phyloP scores from a whole-genome alignment of 2,329 filamentous ascomycete species.

The Monosporascus sp. region DNA sequence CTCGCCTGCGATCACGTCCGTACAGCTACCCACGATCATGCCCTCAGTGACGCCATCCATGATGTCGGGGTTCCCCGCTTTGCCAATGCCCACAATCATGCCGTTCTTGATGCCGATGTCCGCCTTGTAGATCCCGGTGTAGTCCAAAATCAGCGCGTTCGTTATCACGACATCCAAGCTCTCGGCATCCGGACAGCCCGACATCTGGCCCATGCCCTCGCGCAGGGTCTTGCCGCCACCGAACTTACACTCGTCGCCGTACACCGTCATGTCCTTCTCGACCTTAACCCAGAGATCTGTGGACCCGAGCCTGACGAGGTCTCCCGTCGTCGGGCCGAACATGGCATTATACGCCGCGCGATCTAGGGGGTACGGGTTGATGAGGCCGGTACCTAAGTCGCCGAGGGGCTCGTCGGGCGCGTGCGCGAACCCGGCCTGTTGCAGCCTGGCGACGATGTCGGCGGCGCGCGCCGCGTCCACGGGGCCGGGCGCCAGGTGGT shows the following conservation, averaged over 20 bases:
- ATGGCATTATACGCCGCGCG: slow-evolving; percentile 75
- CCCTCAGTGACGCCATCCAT: slow-evolving; percentile 80
- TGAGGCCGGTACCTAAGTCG: slow-evolving; percentile 37
- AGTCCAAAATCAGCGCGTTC: slow-evolving; percentile 87
- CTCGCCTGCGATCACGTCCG: slow-evolving; percentile 88
- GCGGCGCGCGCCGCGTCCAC: slow-evolving; percentile 60
- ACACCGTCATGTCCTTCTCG: slow-evolving; percentile 76
- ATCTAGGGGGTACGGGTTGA: slow-evolving; percentile 66
- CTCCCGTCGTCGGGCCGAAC: slow-evolving; percentile 90
- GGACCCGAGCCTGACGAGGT: slow-evolving; percentile 72
- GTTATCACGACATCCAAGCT: slow-evolving; percentile 80
- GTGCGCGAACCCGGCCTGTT: slow-evolving; percentile 74
- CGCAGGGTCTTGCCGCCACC: slow-evolving; percentile 90
- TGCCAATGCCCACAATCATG: slow-evolving; percentile 81
- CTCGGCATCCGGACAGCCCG: slow-evolving; percentile 65
- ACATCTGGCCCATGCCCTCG: slow-evolving; percentile 93
- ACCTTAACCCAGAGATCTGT: slow-evolving; percentile 90
- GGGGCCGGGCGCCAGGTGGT: slow-evolving; percentile 66
- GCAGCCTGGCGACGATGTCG: slow-evolving; percentile 62
- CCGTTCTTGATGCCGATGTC: slow-evolving; percentile 92
- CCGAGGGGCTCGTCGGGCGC: slow-evolving; percentile 55
- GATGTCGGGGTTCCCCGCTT: slow-evolving; percentile 93
- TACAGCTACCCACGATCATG: slow-evolving; percentile 81
- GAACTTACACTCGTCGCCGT: slow-evolving; percentile 93
- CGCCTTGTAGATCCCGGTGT: slow-evolving; percentile 90